These are phyloP conservation scores for Saprolegnia diclina DNA, from an alignment of 352 stramenopile genomes.

Conservation along the genomic window DNA sequence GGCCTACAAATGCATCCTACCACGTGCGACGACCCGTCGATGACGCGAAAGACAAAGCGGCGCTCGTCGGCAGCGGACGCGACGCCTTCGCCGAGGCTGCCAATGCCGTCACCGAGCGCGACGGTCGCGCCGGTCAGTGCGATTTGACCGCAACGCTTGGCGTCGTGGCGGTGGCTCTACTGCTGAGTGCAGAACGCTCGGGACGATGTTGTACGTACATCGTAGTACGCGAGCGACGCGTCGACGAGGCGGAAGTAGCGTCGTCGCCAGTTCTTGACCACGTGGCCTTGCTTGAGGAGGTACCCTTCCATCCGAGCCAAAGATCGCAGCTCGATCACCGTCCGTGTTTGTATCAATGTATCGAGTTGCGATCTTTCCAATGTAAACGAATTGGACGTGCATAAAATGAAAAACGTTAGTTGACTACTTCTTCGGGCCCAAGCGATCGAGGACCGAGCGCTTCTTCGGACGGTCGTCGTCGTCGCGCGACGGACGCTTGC, in stretches of 20 bases:
- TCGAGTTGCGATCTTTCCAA: no score
- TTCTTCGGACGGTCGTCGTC: conserved; percentile 67
- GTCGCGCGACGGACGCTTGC: conserved; percentile 26
- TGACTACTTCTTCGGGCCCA: conserved; percentile 46
- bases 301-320: conserved; percentile 19
- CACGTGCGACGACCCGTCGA: conserved; percentile 27
- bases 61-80: conserved; percentile 34
- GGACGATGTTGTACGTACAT: neutral
- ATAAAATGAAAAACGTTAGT: neutral
- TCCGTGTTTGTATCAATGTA: no score
- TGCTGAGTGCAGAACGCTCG: neutral
- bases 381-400: neutral
- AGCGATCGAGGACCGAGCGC: conserved; percentile 71
- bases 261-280: conserved; percentile 21
- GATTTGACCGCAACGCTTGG: conserved; percentile 7
- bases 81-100: conserved; percentile 21
- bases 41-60: conserved; percentile 63
- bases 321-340: neutral
- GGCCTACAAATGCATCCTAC: neutral
- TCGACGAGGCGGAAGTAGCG: conserved; percentile 15
- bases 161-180: conserved; percentile 3
- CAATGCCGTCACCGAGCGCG: conserved; percentile 8
- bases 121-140: neutral
- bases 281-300: conserved; percentile 23
- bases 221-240: conserved; percentile 8